Base-by-base conservation (phyloP, 352 stramenopile genomes). In the Pythium dissotocum region DNA sequence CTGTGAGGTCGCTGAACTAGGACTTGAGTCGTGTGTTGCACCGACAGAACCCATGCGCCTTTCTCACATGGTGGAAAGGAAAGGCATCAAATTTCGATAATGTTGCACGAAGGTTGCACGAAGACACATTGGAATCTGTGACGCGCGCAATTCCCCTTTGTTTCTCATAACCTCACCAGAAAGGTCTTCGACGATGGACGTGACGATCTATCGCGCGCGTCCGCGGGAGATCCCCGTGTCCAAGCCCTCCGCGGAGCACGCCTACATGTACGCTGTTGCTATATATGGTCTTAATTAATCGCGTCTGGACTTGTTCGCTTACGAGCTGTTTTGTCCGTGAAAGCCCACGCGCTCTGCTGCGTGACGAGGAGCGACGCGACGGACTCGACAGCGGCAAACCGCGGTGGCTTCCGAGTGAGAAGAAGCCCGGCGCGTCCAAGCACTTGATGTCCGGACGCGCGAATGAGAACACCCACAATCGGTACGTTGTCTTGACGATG, bases 221-320 rank as follows among this genome's bases (percentile, higher is more conserved):
- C 84, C 82, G 5, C 79, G 82, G 2, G 82, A 93, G 59, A 69
- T 93, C 56, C 84, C 84, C 0, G 65, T 87, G 44, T 58, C 69
- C 42, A 89, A 80, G 49, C 84, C 84, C 16, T 93, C 82, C 4
- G 65, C 82, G 14, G 77, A 73, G 44, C 77, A 88, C 57, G 71
- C 42, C 58, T 90, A 86, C 67, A 75, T 88, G 83, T 91, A 56
- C 46, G 63, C 28, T 6, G 18, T 30, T 13, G 21, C 24, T n/a
- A 65, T 32, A 10, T 0, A 55, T 56, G 9, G 9, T 12, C 6
- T 24, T 24, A 6, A 21, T 56, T 24, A 24, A 24, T 24, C 21
- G 49, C 8, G 18, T 56, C 7, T 36, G 18, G 21, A 2, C 18
- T 14, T 35, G 12, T 44, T 36, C 58, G 33, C 24, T n/a, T 8